Evolutionary conservation across 148 eudicot species (phyloP), one percentile per base, ranked within the genome.

Genomic region (Simmondsia chinensis): DNA sequence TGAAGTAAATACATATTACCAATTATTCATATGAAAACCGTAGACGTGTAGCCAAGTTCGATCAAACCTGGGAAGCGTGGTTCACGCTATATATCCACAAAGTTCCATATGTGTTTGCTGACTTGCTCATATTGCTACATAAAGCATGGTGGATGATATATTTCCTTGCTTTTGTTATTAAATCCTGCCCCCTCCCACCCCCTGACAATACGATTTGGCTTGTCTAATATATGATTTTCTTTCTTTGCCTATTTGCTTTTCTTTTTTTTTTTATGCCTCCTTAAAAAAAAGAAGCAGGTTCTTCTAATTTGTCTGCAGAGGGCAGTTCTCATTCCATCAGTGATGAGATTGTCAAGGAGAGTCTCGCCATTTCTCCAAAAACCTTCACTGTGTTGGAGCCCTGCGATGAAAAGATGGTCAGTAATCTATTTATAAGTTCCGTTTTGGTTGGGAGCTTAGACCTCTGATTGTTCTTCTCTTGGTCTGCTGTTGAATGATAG

Each of bases 351-450:
- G 54, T 30, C 49, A 75, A 66, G 54, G 52, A 60, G 39, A 57
- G 63, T 61, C 52, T 38, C 37, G 28, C 35, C 1, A 30, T 50
- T 52, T 20, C 29, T 39, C 69, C 85, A 38, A 63, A 59, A 64
- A 57, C 70, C 17, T 74, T 74, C 60, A 68, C 48, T 54, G 59
- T 48, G 47, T 42, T 50, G 19, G 80, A 78, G 74, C 52, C 29
- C 34, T 21, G 34, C 25, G 75, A 70, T 25, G 85, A 77, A 29
- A 78, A 70, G 57, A 28, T 32, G 64, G 77, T 78, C 21, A 78
- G 59, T 46, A 34, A 19, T 35, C 19, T 43, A n/a, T n/a, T 46
- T 50, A 36, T 26, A n/a, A 7, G 21, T 17, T 19, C 20, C 15
- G 31, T 16, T 6, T 30, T 17, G 45, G 19, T 25, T 19, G 18